Percentiles rank a stretch among this genome's conserved stretches.
Conservation (phyloP, 2,329 filamentous ascomycete genomes). For the Bipolaris zeicola region DNA sequence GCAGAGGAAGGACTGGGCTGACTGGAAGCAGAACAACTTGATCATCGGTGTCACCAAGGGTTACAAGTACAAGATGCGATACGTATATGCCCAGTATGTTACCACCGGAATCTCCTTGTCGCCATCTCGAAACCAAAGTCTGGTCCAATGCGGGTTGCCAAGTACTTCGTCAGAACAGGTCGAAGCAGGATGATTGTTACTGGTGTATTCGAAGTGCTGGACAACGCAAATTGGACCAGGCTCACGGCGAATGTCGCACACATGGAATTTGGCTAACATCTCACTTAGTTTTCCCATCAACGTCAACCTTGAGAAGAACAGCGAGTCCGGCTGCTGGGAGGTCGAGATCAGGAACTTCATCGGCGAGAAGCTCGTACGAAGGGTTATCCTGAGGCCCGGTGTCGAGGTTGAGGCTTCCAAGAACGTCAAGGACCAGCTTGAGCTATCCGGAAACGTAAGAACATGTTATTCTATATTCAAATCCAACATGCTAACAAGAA, state of each 20-base stretch:
- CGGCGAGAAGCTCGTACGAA: slow-evolving; percentile 97
- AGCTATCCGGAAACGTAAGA: slow-evolving; percentile 78
- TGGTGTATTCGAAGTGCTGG: background rate
- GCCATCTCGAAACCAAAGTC: background rate
- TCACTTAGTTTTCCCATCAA: slow-evolving; percentile 90
- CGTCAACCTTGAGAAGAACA: slow-evolving; percentile 98
- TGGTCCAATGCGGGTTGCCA: slow-evolving; percentile 4
- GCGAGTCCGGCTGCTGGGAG: slow-evolving; percentile 83
- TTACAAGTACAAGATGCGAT: slow-evolving; percentile 99
- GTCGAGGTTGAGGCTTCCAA: slow-evolving; percentile 90
- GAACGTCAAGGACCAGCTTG: slow-evolving; percentile 96
- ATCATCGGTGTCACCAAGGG: slow-evolving; percentile 98
- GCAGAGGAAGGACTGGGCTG: slow-evolving; percentile 22
- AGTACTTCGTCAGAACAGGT: background rate
- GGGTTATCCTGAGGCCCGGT: slow-evolving; percentile 84
- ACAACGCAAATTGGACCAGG: background rate
- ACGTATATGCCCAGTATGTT: slow-evolving; percentile 88
- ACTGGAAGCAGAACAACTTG: slow-evolving; percentile 74
- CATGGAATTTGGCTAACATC: slow-evolving; percentile 19
- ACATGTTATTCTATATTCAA: background rate
- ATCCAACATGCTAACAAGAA: slow-evolving; percentile 24
- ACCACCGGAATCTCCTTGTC: slow-evolving; percentile 1
- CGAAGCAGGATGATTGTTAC: background rate
- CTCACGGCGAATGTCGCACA: background rate
- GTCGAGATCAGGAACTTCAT: slow-evolving; percentile 88